Conservation (phyloP, 108 stramenopile species). For the Nitzschia sp. region DNA sequence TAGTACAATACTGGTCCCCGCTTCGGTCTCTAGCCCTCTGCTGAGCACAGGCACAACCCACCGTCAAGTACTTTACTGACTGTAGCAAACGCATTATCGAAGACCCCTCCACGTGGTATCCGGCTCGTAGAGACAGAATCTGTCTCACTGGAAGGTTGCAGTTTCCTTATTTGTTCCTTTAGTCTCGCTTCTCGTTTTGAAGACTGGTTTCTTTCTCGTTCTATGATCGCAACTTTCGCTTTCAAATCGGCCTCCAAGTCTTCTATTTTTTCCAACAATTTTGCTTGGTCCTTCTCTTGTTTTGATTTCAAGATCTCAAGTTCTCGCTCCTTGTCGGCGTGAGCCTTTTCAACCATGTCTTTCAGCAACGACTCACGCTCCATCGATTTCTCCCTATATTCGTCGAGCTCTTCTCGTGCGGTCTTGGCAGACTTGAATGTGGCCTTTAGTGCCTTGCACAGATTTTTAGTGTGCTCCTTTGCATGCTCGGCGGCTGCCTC, state of each 20-base stretch:
- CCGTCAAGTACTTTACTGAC: neutral
- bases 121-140: neutral
- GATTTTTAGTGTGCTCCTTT: neutral
- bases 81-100: neutral
- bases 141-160: neutral
- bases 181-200: neutral
- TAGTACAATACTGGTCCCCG: neutral
- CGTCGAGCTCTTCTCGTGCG: neutral
- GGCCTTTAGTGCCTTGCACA: neutral
- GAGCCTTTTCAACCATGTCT: neutral
- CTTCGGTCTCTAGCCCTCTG: neutral
- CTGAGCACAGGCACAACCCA: neutral
- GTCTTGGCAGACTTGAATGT: neutral
- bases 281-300: neutral
- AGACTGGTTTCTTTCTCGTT: constrained; percentile 3
- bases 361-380: neutral
- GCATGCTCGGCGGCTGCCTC: neutral
- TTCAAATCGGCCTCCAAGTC: constrained; percentile 8
- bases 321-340: neutral
- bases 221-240: neutral
- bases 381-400: constrained; percentile 1
- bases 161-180: constrained; percentile 1
- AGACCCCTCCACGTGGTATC: neutral
- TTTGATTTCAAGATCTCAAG: neutral
- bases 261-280: neutral